phyloP scores from a whole-genome alignment of 2,329 filamentous ascomycete species.

The Fusarium sp. region DNA sequence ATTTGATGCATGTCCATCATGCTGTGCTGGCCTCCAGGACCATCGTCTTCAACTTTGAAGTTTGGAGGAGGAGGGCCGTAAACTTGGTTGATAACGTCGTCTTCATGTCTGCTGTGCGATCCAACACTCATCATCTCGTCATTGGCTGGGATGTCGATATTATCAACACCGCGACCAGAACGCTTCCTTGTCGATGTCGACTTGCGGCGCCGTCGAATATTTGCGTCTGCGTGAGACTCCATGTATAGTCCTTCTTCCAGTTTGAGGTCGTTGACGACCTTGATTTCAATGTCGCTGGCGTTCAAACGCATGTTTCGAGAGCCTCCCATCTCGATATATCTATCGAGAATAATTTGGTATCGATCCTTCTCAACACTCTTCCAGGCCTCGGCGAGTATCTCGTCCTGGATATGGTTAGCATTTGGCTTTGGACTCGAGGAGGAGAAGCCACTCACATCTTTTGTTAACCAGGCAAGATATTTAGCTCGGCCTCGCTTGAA shows the following conservation, averaged over 20 bases:
- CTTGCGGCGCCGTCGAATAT: constrained; percentile 54
- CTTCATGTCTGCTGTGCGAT: constrained; percentile 49
- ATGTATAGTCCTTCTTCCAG: constrained; percentile 53
- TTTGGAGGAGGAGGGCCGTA: constrained; percentile 34
- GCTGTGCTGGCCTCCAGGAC: constrained; percentile 32
- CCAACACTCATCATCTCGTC: constrained; percentile 53
- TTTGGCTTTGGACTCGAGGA: neutral
- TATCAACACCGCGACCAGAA: constrained; percentile 30
- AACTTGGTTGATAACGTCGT: constrained; percentile 51
- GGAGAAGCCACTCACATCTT: constrained; percentile 56
- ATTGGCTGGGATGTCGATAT: constrained; percentile 45
- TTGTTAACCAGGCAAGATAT: constrained; percentile 58
- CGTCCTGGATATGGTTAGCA: constrained; percentile 47
- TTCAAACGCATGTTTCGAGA: constrained; percentile 60
- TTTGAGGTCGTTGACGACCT: constrained; percentile 56
- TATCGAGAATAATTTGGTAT: constrained; percentile 54
- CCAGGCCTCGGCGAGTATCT: constrained; percentile 54
- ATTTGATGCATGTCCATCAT: constrained; percentile 44
- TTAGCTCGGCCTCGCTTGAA: constrained; percentile 60
- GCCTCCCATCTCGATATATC: constrained; percentile 61
- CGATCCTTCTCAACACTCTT: constrained; percentile 53
- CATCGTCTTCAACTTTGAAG: constrained; percentile 43
- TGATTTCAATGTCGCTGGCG: constrained; percentile 59
- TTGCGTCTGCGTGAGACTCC: constrained; percentile 51
- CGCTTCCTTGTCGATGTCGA: constrained; percentile 47